These are phyloP conservation scores for Diaporthe sp. DNA, from an alignment of 2,329 filamentous ascomycete species.

Conservation along the genomic window DNA sequence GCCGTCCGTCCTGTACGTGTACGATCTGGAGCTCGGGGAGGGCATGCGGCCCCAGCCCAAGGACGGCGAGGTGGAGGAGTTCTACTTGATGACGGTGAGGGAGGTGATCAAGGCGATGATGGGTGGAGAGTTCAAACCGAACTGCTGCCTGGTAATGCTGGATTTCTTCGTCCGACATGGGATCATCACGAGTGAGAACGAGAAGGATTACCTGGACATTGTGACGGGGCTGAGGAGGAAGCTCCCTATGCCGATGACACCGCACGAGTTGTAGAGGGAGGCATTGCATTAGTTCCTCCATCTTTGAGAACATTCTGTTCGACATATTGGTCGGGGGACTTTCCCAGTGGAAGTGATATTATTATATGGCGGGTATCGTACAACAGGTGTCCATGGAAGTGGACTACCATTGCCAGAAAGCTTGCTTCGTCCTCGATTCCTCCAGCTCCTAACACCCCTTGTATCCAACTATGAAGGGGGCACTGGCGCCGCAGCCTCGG, in stretches of 20 bases:
- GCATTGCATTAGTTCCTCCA: too few relatives aligned
- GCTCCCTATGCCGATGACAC: conserved; percentile 54
- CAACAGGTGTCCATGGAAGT: background rate
- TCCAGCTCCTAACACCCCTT: background rate
- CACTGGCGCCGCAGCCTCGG: conserved; percentile 48
- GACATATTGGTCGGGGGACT: background rate
- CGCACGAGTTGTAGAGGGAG: conserved; percentile 6
- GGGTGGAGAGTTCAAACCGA: conserved; percentile 86
- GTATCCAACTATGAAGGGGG: conserved; percentile 41
- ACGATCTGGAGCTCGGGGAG: conserved; percentile 76
- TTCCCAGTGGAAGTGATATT: conserved; percentile 7
- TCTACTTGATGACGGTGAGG: conserved; percentile 73
- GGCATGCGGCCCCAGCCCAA: conserved; percentile 74
- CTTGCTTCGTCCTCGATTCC: background rate
- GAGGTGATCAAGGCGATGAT: conserved; percentile 73
- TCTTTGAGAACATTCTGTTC: background rate
- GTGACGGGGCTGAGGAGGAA: conserved; percentile 58
- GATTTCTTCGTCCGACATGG: conserved; percentile 88
- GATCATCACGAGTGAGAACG: conserved; percentile 78
- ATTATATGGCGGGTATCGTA: conserved; percentile 33
- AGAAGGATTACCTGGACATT: conserved; percentile 80
- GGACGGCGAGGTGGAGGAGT: conserved; percentile 84
- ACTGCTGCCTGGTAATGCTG: conserved; percentile 81
- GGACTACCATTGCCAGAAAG: background rate
- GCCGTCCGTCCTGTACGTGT: conserved; percentile 72